Evolutionary conservation across 805 yeast species (phyloP).

Genomic region (Kodamaea jinghongensis): DNA sequence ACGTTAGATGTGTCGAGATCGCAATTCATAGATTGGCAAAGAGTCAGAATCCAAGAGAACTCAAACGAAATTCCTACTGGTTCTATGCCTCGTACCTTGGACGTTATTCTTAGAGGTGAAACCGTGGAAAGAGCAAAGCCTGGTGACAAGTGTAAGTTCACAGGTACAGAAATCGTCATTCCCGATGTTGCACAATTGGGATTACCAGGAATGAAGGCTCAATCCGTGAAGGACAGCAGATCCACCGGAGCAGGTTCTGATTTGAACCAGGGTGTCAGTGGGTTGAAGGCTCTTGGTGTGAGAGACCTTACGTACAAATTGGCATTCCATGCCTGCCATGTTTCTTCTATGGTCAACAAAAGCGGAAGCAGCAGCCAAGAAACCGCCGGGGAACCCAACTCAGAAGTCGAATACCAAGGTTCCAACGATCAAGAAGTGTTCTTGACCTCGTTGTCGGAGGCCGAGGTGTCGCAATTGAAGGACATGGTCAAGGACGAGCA

Average conservation of each 20-base stretch:
- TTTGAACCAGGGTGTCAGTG: constrained; percentile 80
- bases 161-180: constrained; percentile 91
- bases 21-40: constrained; percentile 94
- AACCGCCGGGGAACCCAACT: constrained; percentile 11
- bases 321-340: constrained; percentile 91
- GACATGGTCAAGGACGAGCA: constrained; percentile 89
- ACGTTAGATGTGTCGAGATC: constrained; percentile 79
- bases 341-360: constrained; percentile 55
- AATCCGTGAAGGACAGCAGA: constrained; percentile 65
- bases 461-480: constrained; percentile 80
- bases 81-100: constrained; percentile 96
- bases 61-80: constrained; percentile 97
- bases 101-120: constrained; percentile 89
- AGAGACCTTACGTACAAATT: constrained; percentile 89
- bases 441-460: constrained; percentile 70
- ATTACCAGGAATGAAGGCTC: constrained; percentile 90
- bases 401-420: constrained; percentile 36
- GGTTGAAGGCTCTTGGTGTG: constrained; percentile 86
- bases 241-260: constrained; percentile 61
- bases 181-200: constrained; percentile 95
- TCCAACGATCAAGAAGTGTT: constrained; percentile 79
- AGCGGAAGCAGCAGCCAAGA: constrained; percentile 18
- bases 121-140: constrained; percentile 95
- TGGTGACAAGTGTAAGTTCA: constrained; percentile 90
- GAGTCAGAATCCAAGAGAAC: constrained; percentile 91